Evolutionary conservation across 129 eudicot genomes (phyloP), one percentile per base, ranked within the genome.

Genomic region (Centrapalus pauciflorus): DNA sequence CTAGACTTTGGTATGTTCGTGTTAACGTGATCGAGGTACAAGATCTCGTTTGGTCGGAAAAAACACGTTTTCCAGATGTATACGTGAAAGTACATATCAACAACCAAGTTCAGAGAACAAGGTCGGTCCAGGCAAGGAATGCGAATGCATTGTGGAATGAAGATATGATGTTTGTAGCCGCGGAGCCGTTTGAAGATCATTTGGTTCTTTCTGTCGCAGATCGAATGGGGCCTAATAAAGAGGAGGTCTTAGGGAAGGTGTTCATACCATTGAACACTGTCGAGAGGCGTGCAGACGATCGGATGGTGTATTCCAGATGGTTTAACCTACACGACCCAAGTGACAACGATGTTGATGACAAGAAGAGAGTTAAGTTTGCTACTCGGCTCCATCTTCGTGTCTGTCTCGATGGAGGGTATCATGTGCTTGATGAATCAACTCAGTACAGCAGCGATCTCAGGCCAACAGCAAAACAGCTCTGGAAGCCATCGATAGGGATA

Each of bases 361-460:
- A 70, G 61, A 79, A 74, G 84, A 65, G 64, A 24, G 74, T 82
- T 5, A 88, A 77, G 69, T 92, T 92, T 79, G 76, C 91, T 16
- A 88, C 89, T 46, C 76, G 79, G 69, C 69, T 92, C 23, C 94
- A 92, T 66, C 83, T 84, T 9, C 83, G 98, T 34, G 80, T 92
- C 8, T 81, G 77, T 77, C 95, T 88, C 3, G 98, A 92, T 49
- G 98, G 98, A 13, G 98, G 98, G 35, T 92, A 92, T 76, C 98
- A 92, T 20, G 98, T 92, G 37, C 87, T 92, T 12, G 90, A 92
- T 37, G 98, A 92, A 72, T 92, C 98, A 10, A 92, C 98, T 35
- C 94, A 88, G 51, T 85, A 92, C 67, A 92, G 96, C 35, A 92
- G 98, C 58, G 98, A 92, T 80, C 89, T 92, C n/a, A 66, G 98